A percentile compares a stretch with the other conserved stretches of the same genome.
These are phyloP conservation scores for Encephalitozoon hellem DNA, from an alignment of 371 early-diverging fungal genomes.

Conservation along the genomic window DNA sequence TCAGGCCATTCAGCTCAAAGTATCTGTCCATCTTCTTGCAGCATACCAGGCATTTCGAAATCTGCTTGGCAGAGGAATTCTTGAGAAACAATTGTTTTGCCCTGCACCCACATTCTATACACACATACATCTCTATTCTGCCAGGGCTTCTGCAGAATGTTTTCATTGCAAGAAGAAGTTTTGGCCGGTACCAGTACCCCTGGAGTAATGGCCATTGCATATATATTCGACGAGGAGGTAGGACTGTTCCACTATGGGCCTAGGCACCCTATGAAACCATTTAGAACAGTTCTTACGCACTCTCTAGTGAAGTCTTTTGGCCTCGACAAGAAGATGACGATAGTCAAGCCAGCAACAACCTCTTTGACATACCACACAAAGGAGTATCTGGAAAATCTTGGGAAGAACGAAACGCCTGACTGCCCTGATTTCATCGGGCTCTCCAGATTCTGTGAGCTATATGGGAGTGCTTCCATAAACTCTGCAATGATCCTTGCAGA, in stretches of 20 bases:
- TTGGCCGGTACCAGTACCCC: neutral
- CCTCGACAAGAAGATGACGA: slow-evolving; percentile 80
- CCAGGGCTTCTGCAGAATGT: neutral
- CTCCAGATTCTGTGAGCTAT: slow-evolving; percentile 80
- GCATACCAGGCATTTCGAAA: slow-evolving; percentile 17
- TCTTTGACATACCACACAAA: slow-evolving; percentile 36
- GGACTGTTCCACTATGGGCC: slow-evolving; percentile 74
- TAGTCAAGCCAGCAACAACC: slow-evolving; percentile 64
- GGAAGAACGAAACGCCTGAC: slow-evolving; percentile 65
- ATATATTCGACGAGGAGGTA: slow-evolving; percentile 63
- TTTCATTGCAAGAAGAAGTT: neutral
- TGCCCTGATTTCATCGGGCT: slow-evolving; percentile 91
- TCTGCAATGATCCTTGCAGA: slow-evolving; percentile 70
- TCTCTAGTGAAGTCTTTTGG: slow-evolving; percentile 85
- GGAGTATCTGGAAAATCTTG: slow-evolving; percentile 38
- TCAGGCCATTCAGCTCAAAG: slow-evolving; percentile 21
- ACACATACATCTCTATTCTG: neutral
- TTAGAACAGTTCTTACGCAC: slow-evolving; percentile 90
- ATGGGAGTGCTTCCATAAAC: slow-evolving; percentile 82
- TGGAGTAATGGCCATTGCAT: slow-evolving; percentile 56
- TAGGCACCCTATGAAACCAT: slow-evolving; percentile 95
- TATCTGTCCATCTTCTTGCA: slow-evolving; percentile 37
- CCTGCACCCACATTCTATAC: slow-evolving; percentile 16
- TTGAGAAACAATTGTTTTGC: neutral
- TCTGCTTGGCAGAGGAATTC: neutral